A percentile compares a stretch with the other conserved stretches of the same genome.
Conservation (phyloP, 2,329 filamentous ascomycete genomes). For the Dothideomycetidae sp. region DNA sequence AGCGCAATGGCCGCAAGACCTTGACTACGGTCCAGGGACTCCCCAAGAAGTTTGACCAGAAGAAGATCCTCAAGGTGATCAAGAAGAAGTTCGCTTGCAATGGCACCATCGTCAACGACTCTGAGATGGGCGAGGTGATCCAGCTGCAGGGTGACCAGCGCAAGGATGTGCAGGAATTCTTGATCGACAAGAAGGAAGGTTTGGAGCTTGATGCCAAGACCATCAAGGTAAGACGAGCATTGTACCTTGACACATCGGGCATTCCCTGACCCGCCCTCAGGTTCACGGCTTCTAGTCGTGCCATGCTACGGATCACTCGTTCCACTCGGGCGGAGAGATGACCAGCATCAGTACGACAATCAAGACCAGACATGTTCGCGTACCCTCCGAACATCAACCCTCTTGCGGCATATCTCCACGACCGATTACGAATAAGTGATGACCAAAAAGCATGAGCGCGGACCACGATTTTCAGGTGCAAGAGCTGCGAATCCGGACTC, state of each 20-base stretch:
- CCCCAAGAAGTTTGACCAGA: slow-evolving; percentile 97
- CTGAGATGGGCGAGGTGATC: slow-evolving; percentile 97
- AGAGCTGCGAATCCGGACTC: not conserved
- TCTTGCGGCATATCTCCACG: slow-evolving; percentile 11
- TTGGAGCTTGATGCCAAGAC: slow-evolving; percentile 89
- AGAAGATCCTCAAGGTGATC: slow-evolving; percentile 99
- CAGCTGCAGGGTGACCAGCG: slow-evolving; percentile 99
- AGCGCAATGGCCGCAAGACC: slow-evolving; percentile 99
- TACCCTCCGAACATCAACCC: slow-evolving; percentile 1
- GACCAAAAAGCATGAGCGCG: slow-evolving; percentile 13
- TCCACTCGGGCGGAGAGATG: slow-evolving; percentile 12
- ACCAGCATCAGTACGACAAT: slow-evolving; percentile 8
- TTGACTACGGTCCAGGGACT: slow-evolving; percentile 98
- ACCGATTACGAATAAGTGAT: slow-evolving; percentile 15
- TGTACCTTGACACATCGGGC: slow-evolving; percentile 1
- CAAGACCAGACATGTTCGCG: slow-evolving; percentile 2
- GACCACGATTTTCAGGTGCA: not conserved
- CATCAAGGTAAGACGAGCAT: slow-evolving; percentile 57
- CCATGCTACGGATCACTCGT: slow-evolving; percentile 22
- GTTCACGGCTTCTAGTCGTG: slow-evolving; percentile 49
- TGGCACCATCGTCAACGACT: slow-evolving; percentile 96
- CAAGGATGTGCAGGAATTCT: slow-evolving; percentile 96
- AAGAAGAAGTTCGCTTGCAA: slow-evolving; percentile 99
- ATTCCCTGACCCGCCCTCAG: slow-evolving; percentile 17
- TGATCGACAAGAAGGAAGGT: slow-evolving; percentile 89